phyloP scores from a whole-genome alignment of 177 flowering plant species.

The Vitis hybrid region DNA sequence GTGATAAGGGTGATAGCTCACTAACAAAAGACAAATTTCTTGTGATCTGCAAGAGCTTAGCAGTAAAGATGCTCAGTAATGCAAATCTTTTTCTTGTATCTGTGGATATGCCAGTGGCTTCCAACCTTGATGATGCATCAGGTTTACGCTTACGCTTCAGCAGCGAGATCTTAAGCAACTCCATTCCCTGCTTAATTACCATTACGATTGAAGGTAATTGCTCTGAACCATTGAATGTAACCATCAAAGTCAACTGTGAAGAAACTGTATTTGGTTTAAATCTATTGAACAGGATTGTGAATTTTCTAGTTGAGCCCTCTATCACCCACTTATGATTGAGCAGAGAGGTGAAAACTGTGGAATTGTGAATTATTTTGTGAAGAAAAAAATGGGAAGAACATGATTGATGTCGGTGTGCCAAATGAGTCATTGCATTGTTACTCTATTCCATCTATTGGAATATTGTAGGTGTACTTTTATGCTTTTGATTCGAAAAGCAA shows the following conservation, averaged over 20 bases:
- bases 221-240: conserved; percentile 57
- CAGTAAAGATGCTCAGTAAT: conserved; percentile 75
- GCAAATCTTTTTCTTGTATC: conserved; percentile 73
- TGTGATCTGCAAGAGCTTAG: conserved; percentile 66
- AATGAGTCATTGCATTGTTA: neutral
- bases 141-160: conserved; percentile 84
- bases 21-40: conserved; percentile 59
- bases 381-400: neutral
- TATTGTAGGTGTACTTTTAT: neutral
- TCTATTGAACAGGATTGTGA: conserved; percentile 76
- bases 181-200: conserved; percentile 65
- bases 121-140: conserved; percentile 67
- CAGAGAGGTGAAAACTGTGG: neutral
- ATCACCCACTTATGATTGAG: conserved; percentile 1
- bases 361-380: neutral
- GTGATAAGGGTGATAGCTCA: conserved; percentile 29
- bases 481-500: neutral
- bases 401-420: neutral
- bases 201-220: conserved; percentile 72
- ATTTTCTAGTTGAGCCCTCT: conserved; percentile 52
- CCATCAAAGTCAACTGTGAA: conserved; percentile 81
- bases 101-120: conserved; percentile 73
- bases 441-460: neutral
- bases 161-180: conserved; percentile 75
- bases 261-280: conserved; percentile 93